A percentile compares a stretch with the other conserved stretches of the same genome.
These are phyloP conservation scores for Aspergillus melleus DNA, from an alignment of 2,329 filamentous ascomycete species.

Conservation along the genomic window DNA sequence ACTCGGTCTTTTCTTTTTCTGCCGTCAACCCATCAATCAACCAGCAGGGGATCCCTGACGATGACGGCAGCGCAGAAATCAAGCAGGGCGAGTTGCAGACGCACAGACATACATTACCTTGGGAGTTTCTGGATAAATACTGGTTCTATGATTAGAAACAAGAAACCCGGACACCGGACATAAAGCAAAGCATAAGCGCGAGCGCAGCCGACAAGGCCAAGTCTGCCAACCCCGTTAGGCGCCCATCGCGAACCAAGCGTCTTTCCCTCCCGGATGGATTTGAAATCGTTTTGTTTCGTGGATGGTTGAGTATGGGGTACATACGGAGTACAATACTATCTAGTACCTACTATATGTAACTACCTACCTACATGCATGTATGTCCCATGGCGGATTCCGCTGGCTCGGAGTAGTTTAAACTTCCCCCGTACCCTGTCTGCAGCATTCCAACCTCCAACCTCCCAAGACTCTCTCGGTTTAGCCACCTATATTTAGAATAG, in stretches of 20 bases:
- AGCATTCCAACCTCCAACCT: background rate
- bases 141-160: slow-evolving; percentile 18
- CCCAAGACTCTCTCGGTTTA: background rate
- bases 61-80: too few relatives aligned
- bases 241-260: background rate
- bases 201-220: slow-evolving; percentile 1
- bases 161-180: background rate
- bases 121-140: background rate
- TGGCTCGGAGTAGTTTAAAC: background rate
- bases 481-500: background rate
- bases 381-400: background rate
- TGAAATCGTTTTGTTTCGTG: background rate
- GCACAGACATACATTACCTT: slow-evolving; percentile 4
- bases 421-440: background rate
- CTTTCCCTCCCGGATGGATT: background rate
- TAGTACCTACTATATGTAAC: background rate
- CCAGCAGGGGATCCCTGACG: too few relatives aligned
- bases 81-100: background rate
- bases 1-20: too few relatives aligned
- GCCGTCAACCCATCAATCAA: too few relatives aligned
- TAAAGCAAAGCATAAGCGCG: background rate
- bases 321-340: too few relatives aligned
- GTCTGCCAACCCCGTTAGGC: slow-evolving; percentile 4
- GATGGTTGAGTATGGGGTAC: background rate
- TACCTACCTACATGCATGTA: background rate